phyloP scores from a whole-genome alignment of 2,329 filamentous ascomycete species.

The Arthroderma sp. region DNA sequence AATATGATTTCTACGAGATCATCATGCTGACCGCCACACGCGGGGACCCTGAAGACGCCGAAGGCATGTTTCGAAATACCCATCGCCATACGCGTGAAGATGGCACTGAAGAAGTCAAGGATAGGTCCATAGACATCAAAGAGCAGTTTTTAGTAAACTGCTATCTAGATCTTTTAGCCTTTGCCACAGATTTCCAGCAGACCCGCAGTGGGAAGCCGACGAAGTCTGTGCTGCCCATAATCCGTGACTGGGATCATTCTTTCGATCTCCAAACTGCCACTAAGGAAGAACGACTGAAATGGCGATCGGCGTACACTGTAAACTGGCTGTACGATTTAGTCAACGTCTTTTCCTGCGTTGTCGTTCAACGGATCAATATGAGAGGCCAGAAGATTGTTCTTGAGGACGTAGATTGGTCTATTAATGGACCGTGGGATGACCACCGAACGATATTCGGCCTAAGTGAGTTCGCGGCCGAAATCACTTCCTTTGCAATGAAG shows the following conservation, averaged over 20 bases:
- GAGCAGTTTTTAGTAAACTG: conserved; percentile 34
- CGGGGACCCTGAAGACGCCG: conserved; percentile 22
- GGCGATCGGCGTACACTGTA: conserved; percentile 37
- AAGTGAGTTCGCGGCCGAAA: conserved; percentile 32
- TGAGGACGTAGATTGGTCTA: conserved; percentile 32
- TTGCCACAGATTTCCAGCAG: conserved; percentile 34
- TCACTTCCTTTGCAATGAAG: conserved; percentile 37
- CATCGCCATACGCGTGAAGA: background rate
- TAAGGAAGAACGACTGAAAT: conserved; percentile 29
- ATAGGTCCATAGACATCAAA: conserved; percentile 24
- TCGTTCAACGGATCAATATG: conserved; percentile 26
- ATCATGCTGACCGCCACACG: conserved; percentile 31
- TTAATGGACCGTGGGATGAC: conserved; percentile 23
- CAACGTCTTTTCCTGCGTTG: conserved; percentile 31
- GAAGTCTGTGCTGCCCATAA: conserved; percentile 28
- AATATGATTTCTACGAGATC: conserved; percentile 31
- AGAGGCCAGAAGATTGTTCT: conserved; percentile 22
- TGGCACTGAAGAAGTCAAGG: conserved; percentile 7
- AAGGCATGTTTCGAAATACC: conserved; percentile 9
- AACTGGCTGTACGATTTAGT: conserved; percentile 42
- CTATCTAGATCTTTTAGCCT: conserved; percentile 33
- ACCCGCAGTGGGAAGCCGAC: conserved; percentile 36
- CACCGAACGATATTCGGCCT: conserved; percentile 32
- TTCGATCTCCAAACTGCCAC: conserved; percentile 27
- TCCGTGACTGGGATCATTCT: conserved; percentile 31